Base-by-base conservation (phyloP, 2,329 filamentous ascomycete species). In the Microascus cirrosus region DNA sequence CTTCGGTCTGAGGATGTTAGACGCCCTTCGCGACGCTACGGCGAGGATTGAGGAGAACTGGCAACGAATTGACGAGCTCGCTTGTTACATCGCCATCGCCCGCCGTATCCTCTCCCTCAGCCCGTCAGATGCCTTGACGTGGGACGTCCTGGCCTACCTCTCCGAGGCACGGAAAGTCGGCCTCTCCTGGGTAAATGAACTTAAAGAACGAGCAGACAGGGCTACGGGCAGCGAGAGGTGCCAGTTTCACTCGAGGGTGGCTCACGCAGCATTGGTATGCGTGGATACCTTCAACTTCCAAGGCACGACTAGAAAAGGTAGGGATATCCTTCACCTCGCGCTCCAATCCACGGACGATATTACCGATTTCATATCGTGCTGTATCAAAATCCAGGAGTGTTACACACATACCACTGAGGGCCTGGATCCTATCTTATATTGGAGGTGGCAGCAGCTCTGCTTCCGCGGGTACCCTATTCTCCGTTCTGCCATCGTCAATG, bases 31-130 rank as follows among this genome's bases (percentile, higher is more conserved):
- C 0, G 60, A 66, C 0, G 66, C 68, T 0, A 58, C 73, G 1
- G 55, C 57, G 0, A 68, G 68, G 0, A 69, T 79, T 10, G 66
- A 75, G 59, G 68, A 71, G n/a, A 83, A 80, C 57, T 83, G 79
- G 79, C 70, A 80, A 59, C 75, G 74, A 1, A 71, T 69, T 15
- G 61, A 69, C 35, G 71, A 74, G 0, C 62, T 79, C 2, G 65
- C 70, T 4, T 66, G 63, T 0, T 72, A 79, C 12, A 65, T 75
- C 0, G 62, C 66, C 2, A 61, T 84, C 2, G 62, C 71, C 2
- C 64, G 69, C n/a, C 69, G 77, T 12, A 35, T 81, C 0, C 62
- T 80, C 2, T 74, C 74, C 0, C 58, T 81, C 1, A 67, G 71
- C 0, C 15, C 53, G 2, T 63, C 62, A 0, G 15, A 51, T 1